phyloP scores from a whole-genome alignment of 2,329 filamentous ascomycete species.

The Byssochlamys sp. region DNA sequence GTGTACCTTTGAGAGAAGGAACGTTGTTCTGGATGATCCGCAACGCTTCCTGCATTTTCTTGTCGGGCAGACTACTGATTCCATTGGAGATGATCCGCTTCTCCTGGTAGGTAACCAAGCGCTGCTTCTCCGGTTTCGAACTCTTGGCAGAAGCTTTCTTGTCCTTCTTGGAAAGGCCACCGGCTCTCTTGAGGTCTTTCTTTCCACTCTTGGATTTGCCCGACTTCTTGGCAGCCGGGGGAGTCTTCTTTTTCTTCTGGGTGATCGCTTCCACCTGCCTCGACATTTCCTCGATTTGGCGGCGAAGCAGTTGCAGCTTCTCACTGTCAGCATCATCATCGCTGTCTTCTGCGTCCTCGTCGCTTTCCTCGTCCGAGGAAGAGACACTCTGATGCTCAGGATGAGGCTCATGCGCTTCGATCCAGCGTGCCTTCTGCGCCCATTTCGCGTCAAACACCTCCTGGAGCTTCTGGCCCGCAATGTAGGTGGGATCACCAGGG shows the following conservation, averaged over 20 bases:
- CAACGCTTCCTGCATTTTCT: slow-evolving; percentile 70
- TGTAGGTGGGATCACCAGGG: slow-evolving; percentile 63
- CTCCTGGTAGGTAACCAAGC: slow-evolving; percentile 64
- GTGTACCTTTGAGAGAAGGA: slow-evolving; percentile 54
- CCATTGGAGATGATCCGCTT: slow-evolving; percentile 85
- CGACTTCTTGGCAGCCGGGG: slow-evolving; percentile 44
- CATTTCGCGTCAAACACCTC: slow-evolving; percentile 66
- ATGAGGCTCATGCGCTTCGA: slow-evolving; percentile 62
- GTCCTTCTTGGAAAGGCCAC: slow-evolving; percentile 49
- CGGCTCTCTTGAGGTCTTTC: slow-evolving; percentile 36
- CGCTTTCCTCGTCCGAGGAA: slow-evolving; percentile 58
- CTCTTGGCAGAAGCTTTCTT: slow-evolving; percentile 33
- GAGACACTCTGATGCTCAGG: slow-evolving; percentile 57
- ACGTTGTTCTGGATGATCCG: slow-evolving; percentile 81
- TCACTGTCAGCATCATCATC: slow-evolving; percentile 53
- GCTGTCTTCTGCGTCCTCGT: slow-evolving; percentile 62
- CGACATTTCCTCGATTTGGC: slow-evolving; percentile 65
- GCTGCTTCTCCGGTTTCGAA: slow-evolving; percentile 44
- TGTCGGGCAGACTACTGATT: slow-evolving; percentile 68
- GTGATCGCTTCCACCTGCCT: slow-evolving; percentile 50
- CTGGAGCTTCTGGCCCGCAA: slow-evolving; percentile 62
- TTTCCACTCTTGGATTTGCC: slow-evolving; percentile 33
- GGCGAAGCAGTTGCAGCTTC: slow-evolving; percentile 57
- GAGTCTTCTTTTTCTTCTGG: slow-evolving; percentile 52
- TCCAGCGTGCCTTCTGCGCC: slow-evolving; percentile 69